A percentile compares a stretch with the other conserved stretches of the same genome.
Evolutionary conservation across 2,329 filamentous ascomycete species (phyloP).

Genomic region (Pseudocercospora fijiensis): DNA sequence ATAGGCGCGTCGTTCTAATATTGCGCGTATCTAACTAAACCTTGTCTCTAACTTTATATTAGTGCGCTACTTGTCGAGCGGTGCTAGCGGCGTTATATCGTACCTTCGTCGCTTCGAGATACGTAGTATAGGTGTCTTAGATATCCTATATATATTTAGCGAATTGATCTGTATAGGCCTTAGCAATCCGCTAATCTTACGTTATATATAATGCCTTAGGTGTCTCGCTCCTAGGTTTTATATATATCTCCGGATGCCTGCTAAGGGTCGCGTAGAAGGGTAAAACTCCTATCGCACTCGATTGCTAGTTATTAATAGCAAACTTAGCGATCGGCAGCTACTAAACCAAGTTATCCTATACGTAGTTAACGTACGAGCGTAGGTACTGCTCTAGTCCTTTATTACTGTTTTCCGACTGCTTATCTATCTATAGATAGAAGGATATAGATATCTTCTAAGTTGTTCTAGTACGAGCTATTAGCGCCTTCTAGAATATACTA

Average conservation of each 20-base stretch:
- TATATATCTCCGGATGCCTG: not conserved
- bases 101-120: not conserved
- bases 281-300: not conserved
- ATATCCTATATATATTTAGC: not conserved
- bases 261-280: not conserved
- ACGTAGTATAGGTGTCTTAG: not conserved
- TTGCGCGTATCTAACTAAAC: conserved; percentile 1
- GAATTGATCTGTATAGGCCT: not conserved
- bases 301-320: not conserved
- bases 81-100: not conserved
- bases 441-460: not conserved
- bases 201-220: not conserved
- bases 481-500: not conserved
- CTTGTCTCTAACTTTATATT: not conserved
- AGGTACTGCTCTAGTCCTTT: no score
- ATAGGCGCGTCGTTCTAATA: not conserved
- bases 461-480: not conserved
- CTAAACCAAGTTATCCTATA: not conserved
- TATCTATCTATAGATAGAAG: conserved; percentile 3
- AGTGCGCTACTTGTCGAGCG: not conserved
- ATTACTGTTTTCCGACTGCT: not conserved
- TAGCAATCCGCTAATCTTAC: not conserved
- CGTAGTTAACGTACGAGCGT: conserved; percentile 7
- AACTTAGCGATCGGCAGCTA: not conserved
- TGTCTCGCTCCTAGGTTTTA: not conserved